These are phyloP conservation scores for Salix exigua DNA, from an alignment of 345 rosid species.

Conservation along the genomic window DNA sequence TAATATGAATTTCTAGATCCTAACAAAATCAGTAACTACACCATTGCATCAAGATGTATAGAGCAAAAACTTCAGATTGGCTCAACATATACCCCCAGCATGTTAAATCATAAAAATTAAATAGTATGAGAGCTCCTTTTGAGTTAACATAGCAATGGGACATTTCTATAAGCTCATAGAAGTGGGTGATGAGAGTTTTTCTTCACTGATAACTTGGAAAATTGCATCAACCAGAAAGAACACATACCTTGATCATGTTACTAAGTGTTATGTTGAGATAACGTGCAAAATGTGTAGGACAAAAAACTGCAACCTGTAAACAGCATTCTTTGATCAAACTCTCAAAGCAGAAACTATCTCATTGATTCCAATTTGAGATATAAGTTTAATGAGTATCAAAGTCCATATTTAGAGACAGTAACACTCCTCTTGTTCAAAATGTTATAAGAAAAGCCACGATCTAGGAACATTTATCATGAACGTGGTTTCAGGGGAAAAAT, in stretches of 20 bases:
- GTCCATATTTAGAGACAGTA: background rate
- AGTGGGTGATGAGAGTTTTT: background rate
- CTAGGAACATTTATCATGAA: background rate
- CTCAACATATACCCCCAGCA: too few relatives aligned
- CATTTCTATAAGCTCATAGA: background rate
- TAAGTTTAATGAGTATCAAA: background rate
- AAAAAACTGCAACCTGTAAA: conserved; percentile 75
- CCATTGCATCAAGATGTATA: too few relatives aligned
- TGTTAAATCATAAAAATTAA: too few relatives aligned
- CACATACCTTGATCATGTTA: conserved; percentile 69
- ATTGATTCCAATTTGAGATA: background rate
- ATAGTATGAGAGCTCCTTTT: background rate
- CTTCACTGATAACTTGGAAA: background rate
- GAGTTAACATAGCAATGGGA: background rate
- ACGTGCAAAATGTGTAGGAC: conserved; percentile 40
- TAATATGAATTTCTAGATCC: too few relatives aligned
- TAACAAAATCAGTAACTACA: too few relatives aligned
- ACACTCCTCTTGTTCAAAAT: background rate
- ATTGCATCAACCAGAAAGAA: background rate
- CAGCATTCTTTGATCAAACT: conserved; percentile 15
- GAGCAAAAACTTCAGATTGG: too few relatives aligned
- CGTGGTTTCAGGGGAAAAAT: background rate
- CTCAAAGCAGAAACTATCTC: conserved; percentile 1
- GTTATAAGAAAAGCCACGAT: background rate
- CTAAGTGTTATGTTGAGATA: conserved; percentile 71